A percentile compares a stretch with the other conserved stretches of the same genome.
Conservation (phyloP, 202 grass and related monocot species). For the Hordeum pubiflorum region DNA sequence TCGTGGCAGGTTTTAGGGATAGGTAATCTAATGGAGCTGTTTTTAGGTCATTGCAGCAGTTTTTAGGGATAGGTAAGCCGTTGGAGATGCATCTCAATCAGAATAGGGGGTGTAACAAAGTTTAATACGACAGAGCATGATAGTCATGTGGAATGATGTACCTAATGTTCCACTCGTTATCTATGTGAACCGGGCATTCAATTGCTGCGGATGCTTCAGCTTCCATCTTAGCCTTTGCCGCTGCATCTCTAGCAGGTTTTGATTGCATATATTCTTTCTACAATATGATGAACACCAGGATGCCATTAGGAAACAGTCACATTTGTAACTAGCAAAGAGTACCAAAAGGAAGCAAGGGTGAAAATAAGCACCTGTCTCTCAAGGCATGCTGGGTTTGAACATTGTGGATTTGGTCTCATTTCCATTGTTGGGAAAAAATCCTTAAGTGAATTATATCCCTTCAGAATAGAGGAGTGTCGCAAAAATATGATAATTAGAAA, state of each 20-base stretch:
- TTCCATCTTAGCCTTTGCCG: conserved; percentile 76
- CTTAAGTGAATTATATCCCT: conserved; percentile 99
- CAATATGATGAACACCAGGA: conserved; percentile 24
- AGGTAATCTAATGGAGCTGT: background rate
- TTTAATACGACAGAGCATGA: background rate
- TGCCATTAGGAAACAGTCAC: background rate
- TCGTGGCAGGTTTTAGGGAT: background rate
- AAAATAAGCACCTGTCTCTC: conserved; percentile 63
- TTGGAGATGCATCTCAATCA: background rate
- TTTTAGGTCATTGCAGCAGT: background rate
- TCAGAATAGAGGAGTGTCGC: background rate
- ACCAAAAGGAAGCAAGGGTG: background rate
- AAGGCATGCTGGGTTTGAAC: conserved; percentile 85
- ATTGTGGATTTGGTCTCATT: conserved; percentile 96
- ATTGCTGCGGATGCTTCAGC: conserved; percentile 49
- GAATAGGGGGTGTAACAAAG: background rate
- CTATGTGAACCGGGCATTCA: conserved; percentile 64
- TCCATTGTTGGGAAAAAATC: conserved; percentile 95
- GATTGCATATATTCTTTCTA: conserved; percentile 74
- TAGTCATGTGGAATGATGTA: conserved; percentile 16
- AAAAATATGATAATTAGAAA: background rate
- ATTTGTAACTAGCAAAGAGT: background rate
- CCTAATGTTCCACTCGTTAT: conserved; percentile 97
- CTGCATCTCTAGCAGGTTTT: conserved; percentile 90
- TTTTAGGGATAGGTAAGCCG: background rate